Conservation (phyloP, 148 eudicot species). For the Vaccinium myrtillus region DNA sequence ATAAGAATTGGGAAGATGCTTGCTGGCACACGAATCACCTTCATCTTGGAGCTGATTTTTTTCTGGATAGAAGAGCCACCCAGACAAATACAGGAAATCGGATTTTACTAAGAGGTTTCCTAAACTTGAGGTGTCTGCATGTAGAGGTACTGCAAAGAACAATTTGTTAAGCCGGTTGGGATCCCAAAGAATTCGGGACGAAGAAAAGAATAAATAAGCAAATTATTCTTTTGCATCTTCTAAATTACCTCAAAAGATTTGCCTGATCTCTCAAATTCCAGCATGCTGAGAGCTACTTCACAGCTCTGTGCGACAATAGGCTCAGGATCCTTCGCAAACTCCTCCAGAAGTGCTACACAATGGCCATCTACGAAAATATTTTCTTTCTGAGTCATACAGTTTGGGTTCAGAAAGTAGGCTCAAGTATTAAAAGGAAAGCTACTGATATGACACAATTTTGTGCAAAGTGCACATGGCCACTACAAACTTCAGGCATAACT, state of each 20-base stretch:
- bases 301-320: conserved; percentile 98
- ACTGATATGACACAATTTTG: neutral
- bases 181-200: neutral
- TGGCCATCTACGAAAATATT: conserved; percentile 46
- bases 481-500: neutral
- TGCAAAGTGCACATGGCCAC: neutral
- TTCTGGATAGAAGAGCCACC: neutral
- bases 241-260: conserved; percentile 76
- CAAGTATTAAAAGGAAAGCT: neutral
- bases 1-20: neutral
- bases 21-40: neutral
- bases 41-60: neutral
- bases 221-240: neutral
- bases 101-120: conserved; percentile 25
- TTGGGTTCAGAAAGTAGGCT: neutral
- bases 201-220: neutral
- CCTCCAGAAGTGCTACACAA: conserved; percentile 71
- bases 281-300: conserved; percentile 99
- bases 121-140: conserved; percentile 54
- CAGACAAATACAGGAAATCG: neutral
- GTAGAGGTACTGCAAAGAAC: conserved; percentile 58
- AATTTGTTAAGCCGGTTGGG: conserved; percentile 6
- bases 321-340: conserved; percentile 82
- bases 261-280: conserved; percentile 27
- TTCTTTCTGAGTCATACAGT: neutral